A percentile compares a stretch with the other conserved stretches of the same genome.
Evolutionary conservation across 768 basidiomycete species (phyloP).

Genomic region (Russula dissimulans): DNA sequence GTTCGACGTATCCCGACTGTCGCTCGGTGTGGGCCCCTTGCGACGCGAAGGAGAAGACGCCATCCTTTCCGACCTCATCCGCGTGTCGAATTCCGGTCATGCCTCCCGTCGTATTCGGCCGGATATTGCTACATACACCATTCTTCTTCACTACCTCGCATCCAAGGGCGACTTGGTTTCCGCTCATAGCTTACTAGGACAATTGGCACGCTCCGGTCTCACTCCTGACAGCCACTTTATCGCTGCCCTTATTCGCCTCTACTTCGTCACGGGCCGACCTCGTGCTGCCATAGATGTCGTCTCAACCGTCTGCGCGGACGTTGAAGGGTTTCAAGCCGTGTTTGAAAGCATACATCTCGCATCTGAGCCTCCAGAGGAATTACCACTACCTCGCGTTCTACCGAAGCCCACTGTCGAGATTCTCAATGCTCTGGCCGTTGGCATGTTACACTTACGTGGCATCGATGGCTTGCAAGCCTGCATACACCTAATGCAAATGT

Average conservation of each 20-base stretch:
- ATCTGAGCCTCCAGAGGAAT: background rate
- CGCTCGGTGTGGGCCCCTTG: background rate
- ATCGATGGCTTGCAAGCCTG: slow-evolving; percentile 38
- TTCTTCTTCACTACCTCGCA: slow-evolving; percentile 13
- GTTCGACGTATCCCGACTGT: slow-evolving; percentile 3
- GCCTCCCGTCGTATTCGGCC: slow-evolving; percentile 3
- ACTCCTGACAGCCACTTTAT: slow-evolving; percentile 11
- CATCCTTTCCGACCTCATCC: slow-evolving; percentile 1
- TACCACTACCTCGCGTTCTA: slow-evolving; percentile 13
- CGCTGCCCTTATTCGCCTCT: slow-evolving; percentile 18
- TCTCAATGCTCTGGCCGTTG: slow-evolving; percentile 54
- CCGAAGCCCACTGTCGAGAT: slow-evolving; percentile 30
- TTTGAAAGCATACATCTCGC: background rate
- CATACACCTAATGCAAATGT: slow-evolving; percentile 46
- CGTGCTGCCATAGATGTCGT: slow-evolving; percentile 6
- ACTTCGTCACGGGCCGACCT: slow-evolving; percentile 8
- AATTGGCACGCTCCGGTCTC: slow-evolving; percentile 6
- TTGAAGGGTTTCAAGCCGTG: background rate
- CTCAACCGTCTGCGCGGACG: background rate
- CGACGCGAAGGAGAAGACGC: slow-evolving; percentile 8
- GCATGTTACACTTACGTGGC: slow-evolving; percentile 40
- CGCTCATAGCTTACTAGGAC: background rate
- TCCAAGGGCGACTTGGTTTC: slow-evolving; percentile 1
- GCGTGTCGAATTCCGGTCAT: background rate
- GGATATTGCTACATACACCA: slow-evolving; percentile 20